phyloP scores from a whole-genome alignment of 2,329 filamentous ascomycete genomes.

The Aspergillus japonicus region DNA sequence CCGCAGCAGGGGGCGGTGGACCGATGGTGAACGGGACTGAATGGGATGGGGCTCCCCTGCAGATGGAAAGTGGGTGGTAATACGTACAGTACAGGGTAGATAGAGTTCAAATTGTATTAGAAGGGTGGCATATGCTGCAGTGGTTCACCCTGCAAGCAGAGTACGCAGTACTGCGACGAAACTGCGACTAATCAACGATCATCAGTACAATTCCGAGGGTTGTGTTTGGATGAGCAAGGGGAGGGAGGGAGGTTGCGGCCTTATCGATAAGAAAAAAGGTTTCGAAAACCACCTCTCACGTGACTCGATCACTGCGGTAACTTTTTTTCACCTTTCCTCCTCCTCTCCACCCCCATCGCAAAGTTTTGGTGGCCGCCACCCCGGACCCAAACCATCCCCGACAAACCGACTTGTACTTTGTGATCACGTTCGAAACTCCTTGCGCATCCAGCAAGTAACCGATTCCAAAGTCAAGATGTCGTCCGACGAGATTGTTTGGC shows the following conservation, averaged over 20 bases:
- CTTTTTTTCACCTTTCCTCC: constrained; percentile 31
- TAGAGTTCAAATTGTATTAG: too few relatives aligned
- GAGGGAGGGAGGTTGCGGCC: not conserved
- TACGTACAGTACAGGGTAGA: not conserved
- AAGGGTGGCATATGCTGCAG: too few relatives aligned
- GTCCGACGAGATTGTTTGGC: constrained; percentile 96
- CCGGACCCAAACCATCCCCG: constrained; percentile 8
- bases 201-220: not conserved
- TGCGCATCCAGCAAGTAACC: not conserved
- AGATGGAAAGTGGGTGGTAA: constrained; percentile 35
- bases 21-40: constrained; percentile 34
- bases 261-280: constrained; percentile 31
- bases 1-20: constrained; percentile 9
- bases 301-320: constrained; percentile 25
- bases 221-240: not conserved
- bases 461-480: constrained; percentile 56
- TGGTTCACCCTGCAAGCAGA: not conserved
- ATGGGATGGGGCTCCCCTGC: constrained; percentile 38
- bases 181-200: too few relatives aligned
- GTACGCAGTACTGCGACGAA: not conserved
- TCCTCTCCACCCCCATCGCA: constrained; percentile 11
- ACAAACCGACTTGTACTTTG: constrained; percentile 15
- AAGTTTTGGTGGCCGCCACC: not conserved
- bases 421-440: constrained; percentile 15
- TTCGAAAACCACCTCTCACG: constrained; percentile 15